Conservation (phyloP, 108 stramenopile genomes). For the Phaeodactylum tricornutum region DNA sequence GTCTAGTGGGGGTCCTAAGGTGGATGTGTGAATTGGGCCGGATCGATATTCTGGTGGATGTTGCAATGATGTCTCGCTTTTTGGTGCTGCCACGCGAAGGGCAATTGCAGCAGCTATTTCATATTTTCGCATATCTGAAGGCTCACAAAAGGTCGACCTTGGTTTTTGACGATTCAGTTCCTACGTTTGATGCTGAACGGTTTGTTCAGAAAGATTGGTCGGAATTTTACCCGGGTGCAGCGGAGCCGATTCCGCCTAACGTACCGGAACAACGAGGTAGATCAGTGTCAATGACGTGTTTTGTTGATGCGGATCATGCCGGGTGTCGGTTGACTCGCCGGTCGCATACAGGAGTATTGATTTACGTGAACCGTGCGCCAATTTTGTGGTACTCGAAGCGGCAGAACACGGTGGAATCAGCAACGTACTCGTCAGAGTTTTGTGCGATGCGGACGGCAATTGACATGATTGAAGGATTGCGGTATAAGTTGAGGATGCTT, state of each 20-base stretch:
- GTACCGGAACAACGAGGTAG: slow-evolving; percentile 11
- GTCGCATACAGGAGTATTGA: slow-evolving; percentile 34
- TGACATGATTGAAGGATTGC: slow-evolving; percentile 9
- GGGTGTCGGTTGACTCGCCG: slow-evolving; percentile 24
- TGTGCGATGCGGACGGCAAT: not conserved
- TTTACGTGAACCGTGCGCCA: slow-evolving; percentile 35
- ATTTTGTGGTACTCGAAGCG: slow-evolving; percentile 34
- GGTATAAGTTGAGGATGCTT: slow-evolving; percentile 38
- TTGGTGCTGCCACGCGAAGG: slow-evolving; percentile 22
- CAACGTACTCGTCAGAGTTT: slow-evolving; percentile 27
- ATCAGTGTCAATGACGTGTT: slow-evolving; percentile 9
- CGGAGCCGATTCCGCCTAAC: slow-evolving; percentile 12
- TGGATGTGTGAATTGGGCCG: slow-evolving; percentile 21
- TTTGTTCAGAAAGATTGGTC: slow-evolving; percentile 4
- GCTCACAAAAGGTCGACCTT: slow-evolving; percentile 2
- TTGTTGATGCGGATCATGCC: slow-evolving; percentile 46
- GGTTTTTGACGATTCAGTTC: slow-evolving; percentile 14
- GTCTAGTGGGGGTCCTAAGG: slow-evolving; percentile 6
- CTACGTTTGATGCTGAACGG: not conserved
- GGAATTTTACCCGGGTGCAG: slow-evolving; percentile 13
- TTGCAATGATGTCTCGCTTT: slow-evolving; percentile 16
- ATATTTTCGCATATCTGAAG: slow-evolving; percentile 27
- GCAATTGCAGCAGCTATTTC: slow-evolving; percentile 23
- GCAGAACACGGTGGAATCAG: slow-evolving; percentile 44
- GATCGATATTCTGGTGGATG: slow-evolving; percentile 21